Base-by-base conservation (phyloP, 305 asterid species). In the Fraxinus sp. region DNA sequence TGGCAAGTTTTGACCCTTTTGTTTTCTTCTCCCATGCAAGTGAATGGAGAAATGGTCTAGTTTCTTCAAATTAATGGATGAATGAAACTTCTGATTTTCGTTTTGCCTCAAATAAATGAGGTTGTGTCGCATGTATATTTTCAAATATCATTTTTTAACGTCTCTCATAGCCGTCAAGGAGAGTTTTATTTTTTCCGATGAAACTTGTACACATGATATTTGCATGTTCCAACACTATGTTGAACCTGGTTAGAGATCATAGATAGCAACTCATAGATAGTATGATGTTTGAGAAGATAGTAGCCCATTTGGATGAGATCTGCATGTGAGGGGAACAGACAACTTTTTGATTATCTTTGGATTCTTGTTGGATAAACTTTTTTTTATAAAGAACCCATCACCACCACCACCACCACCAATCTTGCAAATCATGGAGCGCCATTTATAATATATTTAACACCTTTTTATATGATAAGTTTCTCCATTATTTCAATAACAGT, bases 1-100 rank as follows among this genome's bases (percentile, higher is more conserved):
- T 85, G 89, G 85, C 87, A 78, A 86, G 88, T 86, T 90, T 87
- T 93, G 86, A 83, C 85, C 90, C 86, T 81, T 79, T 66, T 78
- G 79, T 78, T 70, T 83, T 64, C 83, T 77, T 86, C 24, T 83
- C 86, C 90, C 86, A 73, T 82, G 84, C 71, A 85, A 88, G 87
- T 87, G 84, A 76, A 57, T 83, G 88, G 90, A 87, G 79, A 81
- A 83, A 70, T 84, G 87, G 90, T 86, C 85, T 49, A 84, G 91
- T 89, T 90, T 90, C 91, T 85, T 78, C 68, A 36, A 79, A 41
- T 74, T 41, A 77, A 77, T 74, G 22, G 73, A 68, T 36, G 33
- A 84, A 82, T 82, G 62, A 57, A 62, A 74, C 81, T 70, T 70
- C 32, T 84, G 66, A 46, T 78, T 24, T 81, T 66, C 32, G 62